Evolutionary conservation across 139 green algal species (phyloP), one percentile per base, ranked within the genome.

Genomic region (Picochlorum sp.): DNA sequence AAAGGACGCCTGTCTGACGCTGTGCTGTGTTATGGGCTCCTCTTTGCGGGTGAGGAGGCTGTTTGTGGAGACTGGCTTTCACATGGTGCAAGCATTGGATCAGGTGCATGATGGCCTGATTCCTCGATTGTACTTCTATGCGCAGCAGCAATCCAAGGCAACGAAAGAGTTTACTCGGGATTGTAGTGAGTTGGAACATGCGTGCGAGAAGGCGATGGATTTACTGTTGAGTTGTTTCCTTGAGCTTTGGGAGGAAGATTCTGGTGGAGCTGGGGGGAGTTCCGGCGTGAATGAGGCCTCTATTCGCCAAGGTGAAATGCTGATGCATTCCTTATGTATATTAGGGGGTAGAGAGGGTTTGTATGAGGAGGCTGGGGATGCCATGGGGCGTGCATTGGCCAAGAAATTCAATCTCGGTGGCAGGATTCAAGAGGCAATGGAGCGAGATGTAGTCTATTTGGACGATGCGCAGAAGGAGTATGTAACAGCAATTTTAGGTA

Each of bases 401-500:
- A 24, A 46, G 24, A 59, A 65, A 16, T 41, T 64, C n/a, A 65
- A 65, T 14, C 52, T 79, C 21, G 28, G 49, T 2, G 61, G 32
- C 23, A 65, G 34, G 41, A 58, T 79, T 14, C 7, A 71, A 7
- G 56, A 50, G 4, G 73, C 73, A 6, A 26, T 68, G 4, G 14
- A 30, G 9, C 49, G 81, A 64, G 74, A 74, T n/a, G 20, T 37
- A 11, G 6, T 92, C 4, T 45, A 58, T 3, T 65, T 94, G 64
- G 86, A 94, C 41, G 71, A 86, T 13, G 78, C 79, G 0, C 86
- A 93, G 56, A 72, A 75, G 18, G 85, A 93, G 45, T 94, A 94
- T 73, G 56, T 90, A n/a, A 32, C 77, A 9, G 84, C 82, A 30
- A 67, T 93, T 9, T 54, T 92, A 24, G 82, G 73, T 0, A 46